A percentile compares a stretch with the other conserved stretches of the same genome.
Conservation (phyloP, 164 flowering plant species). For the Kalanchoe fedtschenkoi region DNA sequence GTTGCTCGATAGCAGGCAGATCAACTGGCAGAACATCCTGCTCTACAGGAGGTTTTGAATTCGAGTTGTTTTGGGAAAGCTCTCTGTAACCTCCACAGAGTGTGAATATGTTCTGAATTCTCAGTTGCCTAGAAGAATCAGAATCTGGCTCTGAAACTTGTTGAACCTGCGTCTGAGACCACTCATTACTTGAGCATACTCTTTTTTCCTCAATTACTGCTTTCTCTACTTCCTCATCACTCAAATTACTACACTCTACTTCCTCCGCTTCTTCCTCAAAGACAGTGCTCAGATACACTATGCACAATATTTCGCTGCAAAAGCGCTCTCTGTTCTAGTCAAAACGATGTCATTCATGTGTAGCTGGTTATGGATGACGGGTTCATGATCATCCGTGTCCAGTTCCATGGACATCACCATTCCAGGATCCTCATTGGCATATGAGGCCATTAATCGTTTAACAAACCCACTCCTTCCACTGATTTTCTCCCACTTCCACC, state of each 20-base stretch:
- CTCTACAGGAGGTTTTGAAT: conserved; percentile 17
- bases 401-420: conserved; percentile 92
- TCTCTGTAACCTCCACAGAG: conserved; percentile 92
- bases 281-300: conserved; percentile 62
- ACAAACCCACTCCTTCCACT: conserved; percentile 43
- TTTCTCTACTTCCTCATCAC: conserved; percentile 62
- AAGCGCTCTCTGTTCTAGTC: conserved; percentile 13
- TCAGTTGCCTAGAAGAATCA: conserved; percentile 37
- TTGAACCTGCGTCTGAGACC: too few relatives aligned
- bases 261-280: conserved; percentile 73
- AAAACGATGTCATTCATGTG: neutral
- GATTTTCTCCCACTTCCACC: conserved; percentile 15
- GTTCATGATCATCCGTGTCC: conserved; percentile 56
- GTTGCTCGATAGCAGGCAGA: conserved; percentile 14
- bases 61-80: conserved; percentile 38
- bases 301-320: conserved; percentile 25
- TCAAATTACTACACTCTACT: conserved; percentile 31
- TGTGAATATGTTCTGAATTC: conserved; percentile 82
- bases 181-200: conserved; percentile 15
- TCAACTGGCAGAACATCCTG: conserved; percentile 13
- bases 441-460: conserved; percentile 41
- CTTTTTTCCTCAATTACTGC: conserved; percentile 58
- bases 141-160: conserved; percentile 23
- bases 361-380: conserved; percentile 13
- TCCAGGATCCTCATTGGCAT: conserved; percentile 54